These are phyloP conservation scores for Malassezia brasiliensis DNA, from an alignment of 1,284 basidiomycete genomes.

Conservation along the genomic window DNA sequence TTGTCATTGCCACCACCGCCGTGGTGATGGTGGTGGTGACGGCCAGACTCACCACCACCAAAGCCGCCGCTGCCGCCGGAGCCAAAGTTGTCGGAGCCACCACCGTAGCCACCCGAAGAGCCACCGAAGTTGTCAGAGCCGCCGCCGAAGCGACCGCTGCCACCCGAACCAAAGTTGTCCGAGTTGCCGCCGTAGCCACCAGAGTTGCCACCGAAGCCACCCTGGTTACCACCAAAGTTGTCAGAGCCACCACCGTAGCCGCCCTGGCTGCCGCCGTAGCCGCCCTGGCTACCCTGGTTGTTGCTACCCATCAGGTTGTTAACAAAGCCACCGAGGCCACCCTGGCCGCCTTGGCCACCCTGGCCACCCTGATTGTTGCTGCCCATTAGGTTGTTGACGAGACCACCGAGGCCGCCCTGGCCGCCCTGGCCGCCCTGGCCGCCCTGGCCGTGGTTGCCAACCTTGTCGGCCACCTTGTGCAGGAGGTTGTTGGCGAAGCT, in stretches of 20 bases:
- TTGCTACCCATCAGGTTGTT: conserved; percentile 1
- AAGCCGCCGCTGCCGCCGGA: background rate
- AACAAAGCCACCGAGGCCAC: conserved; percentile 7
- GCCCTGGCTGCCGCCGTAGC: conserved; percentile 5
- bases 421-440: conserved; percentile 3
- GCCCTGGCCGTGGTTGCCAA: background rate
- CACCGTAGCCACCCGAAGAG: background rate
- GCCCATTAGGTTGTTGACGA: background rate
- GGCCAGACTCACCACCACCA: background rate
- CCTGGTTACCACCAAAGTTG: background rate
- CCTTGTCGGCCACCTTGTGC: conserved; percentile 15
- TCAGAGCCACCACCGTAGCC: conserved; percentile 16
- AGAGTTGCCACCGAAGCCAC: conserved; percentile 15
- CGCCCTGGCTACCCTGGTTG: background rate
- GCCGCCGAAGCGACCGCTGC: conserved; percentile 6
- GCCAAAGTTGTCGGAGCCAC: background rate
- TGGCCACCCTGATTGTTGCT: background rate
- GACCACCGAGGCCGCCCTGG: background rate
- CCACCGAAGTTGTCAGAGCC: conserved; percentile 4
- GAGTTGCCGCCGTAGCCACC: conserved; percentile 15
- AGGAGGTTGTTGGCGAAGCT: conserved; percentile 7
- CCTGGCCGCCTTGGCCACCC: background rate
- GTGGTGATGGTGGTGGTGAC: background rate
- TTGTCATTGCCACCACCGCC: background rate
- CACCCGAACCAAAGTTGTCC: conserved; percentile 4